Percentiles rank a stretch among this genome's conserved stretches.
These are phyloP conservation scores for Ceratocystis ficicola DNA, from an alignment of 2,329 filamentous ascomycete genomes.

Conservation along the genomic window DNA sequence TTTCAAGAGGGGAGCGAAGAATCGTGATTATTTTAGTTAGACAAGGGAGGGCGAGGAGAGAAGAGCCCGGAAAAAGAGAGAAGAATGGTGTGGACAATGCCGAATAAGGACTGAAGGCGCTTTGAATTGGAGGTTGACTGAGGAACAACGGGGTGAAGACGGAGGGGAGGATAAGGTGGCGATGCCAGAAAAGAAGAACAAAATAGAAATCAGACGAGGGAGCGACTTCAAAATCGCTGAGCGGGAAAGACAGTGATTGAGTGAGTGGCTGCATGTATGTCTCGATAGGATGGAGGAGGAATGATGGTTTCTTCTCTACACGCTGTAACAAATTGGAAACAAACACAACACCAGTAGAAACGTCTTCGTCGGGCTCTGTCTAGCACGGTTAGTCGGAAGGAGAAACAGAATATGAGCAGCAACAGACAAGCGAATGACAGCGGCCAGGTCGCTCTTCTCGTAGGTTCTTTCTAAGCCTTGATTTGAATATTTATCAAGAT, in stretches of 20 bases:
- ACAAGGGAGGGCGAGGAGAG: background rate
- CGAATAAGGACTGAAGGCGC: background rate
- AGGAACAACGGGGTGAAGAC: background rate
- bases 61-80: background rate
- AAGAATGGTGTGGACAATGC: background rate
- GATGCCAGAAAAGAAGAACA: background rate
- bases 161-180: background rate
- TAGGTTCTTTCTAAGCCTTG: too few relatives aligned
- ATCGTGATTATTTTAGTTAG: background rate
- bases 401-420: too few relatives aligned
- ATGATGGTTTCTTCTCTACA: background rate
- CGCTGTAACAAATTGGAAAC: slow-evolving; percentile 7
- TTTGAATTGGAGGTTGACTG: background rate
- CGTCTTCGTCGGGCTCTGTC: background rate
- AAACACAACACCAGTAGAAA: background rate
- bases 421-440: too few relatives aligned
- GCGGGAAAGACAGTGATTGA: too few relatives aligned
- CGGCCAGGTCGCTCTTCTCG: too few relatives aligned
- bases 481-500: too few relatives aligned
- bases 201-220: background rate
- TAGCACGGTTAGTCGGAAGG: too few relatives aligned
- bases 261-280: too few relatives aligned
- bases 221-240: background rate
- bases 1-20: background rate
- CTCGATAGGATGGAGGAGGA: too few relatives aligned